Evolutionary conservation across 108 stramenopile species (phyloP).

Genomic region (Aurantiochytrium sp.): DNA sequence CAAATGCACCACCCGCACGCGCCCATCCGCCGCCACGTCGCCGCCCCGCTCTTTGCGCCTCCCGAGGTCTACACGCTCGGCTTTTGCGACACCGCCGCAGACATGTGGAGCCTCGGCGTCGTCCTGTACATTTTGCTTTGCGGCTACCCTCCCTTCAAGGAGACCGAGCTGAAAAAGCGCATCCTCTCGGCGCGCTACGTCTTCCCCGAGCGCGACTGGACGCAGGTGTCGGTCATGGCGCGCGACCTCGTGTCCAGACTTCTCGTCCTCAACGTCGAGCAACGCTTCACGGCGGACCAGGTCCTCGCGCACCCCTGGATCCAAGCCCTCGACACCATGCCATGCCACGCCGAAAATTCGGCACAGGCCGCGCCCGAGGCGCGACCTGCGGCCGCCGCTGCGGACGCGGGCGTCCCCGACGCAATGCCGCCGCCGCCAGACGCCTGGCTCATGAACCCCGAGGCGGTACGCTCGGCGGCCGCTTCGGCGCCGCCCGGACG

Average conservation of each 20-base stretch:
- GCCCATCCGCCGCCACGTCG: neutral
- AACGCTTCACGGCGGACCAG: constrained; percentile 65
- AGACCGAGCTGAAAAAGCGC: constrained; percentile 34
- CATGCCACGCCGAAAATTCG: neutral
- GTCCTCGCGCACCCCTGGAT: constrained; percentile 73
- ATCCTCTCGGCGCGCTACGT: constrained; percentile 10
- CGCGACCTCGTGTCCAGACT: constrained; percentile 73
- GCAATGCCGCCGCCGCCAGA: too few species aligned
- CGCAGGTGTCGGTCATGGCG: constrained; percentile 69
- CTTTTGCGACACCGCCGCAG: neutral
- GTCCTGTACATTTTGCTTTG: constrained; percentile 44
- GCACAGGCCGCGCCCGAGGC: neutral
- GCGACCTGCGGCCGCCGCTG: neutral
- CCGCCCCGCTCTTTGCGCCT: neutral
- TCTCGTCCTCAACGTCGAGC: constrained; percentile 63
- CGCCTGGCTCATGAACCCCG: too few species aligned
- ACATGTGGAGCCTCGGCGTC: constrained; percentile 41
- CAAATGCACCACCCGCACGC: neutral
- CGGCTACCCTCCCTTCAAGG: constrained; percentile 45
- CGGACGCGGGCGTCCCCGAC: neutral
- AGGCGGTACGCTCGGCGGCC: too few species aligned
- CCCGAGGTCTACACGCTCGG: neutral
- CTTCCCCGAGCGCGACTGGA: constrained; percentile 83
- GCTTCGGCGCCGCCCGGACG: too few species aligned
- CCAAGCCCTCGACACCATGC: neutral